Percentiles rank a stretch among this genome's conserved stretches.
phyloP scores from a whole-genome alignment of 768 basidiomycete species.

The Tremella fuciformis region DNA sequence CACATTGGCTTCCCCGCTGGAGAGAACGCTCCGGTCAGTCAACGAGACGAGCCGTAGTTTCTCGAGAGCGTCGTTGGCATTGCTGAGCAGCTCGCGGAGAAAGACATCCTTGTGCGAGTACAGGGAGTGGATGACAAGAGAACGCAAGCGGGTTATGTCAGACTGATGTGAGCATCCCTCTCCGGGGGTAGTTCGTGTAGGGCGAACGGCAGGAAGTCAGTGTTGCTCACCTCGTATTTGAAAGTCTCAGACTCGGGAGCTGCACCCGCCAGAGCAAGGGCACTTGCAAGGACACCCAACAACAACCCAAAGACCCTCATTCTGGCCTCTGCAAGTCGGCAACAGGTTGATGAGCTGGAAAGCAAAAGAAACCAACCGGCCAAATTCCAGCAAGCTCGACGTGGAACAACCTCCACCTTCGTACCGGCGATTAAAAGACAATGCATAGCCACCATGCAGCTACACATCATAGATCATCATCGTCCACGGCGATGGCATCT shows the following conservation, averaged over 20 bases:
- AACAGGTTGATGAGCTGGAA: conserved; percentile 1
- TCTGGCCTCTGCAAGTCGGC: neutral
- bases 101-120: conserved; percentile 56
- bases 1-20: conserved; percentile 72
- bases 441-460: neutral
- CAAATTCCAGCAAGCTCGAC: too few species aligned
- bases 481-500: conserved; percentile 52
- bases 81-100: conserved; percentile 62
- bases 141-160: conserved; percentile 86
- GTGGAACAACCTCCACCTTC: neutral
- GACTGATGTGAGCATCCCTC: conserved; percentile 58
- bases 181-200: neutral
- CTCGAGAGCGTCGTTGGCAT: conserved; percentile 87
- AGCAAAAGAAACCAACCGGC: neutral
- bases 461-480: conserved; percentile 47
- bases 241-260: conserved; percentile 26
- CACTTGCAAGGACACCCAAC: neutral
- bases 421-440: neutral
- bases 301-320: conserved; percentile 4
- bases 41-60: conserved; percentile 83
- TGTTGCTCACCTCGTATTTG: conserved; percentile 35
- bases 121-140: conserved; percentile 76
- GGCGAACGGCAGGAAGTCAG: too few species aligned
- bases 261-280: neutral
- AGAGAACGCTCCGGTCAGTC: conserved; percentile 69